Evolutionary conservation across 23 red algal genomes (phyloP), one percentile per base, ranked within the genome.

Genomic region (Gracilaria domingensis): DNA sequence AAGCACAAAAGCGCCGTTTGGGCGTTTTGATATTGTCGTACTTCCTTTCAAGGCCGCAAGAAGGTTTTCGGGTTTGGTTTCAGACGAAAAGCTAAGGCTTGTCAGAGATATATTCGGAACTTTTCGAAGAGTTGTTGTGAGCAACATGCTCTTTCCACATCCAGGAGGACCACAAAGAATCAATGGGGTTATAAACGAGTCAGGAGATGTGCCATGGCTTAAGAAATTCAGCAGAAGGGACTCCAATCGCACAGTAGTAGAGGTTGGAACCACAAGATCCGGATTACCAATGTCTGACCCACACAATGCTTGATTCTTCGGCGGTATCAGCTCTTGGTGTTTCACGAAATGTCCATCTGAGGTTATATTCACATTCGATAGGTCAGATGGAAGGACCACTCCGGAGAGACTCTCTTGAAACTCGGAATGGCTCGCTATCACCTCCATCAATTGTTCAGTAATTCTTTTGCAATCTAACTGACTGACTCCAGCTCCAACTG

Each of bases 141-240:
- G 72, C 6, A 94, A 39, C 92, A 94, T 94, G 55, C 83, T 88
- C 74, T 94, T 94, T 47, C 92, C 92, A 71, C 83, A 94, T 30
- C 92, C 92, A 18, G 92, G 92, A 35, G 92, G 92, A n/a, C 92
- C 92, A 25, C 82, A 87, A 12, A 94, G 59, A 23, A 94, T 36
- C 45, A 94, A 45, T 0, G 82, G 81, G 58, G 8, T 53, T 36
- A 62, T 64, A 26, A 29, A 6, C 16, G 47, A 78, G 34, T 40
- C 25, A n/a, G 47, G n/a, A 39, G 26, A 1, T 75, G 45, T 58
- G 77, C 33, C 66, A 29, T 36, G 23, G 45, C 30, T 66, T 38
- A 90, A 71, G 32, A 48, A 69, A 20, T 90, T 75, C 18, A 57
- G 87, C 36, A 90, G 57, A 66, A 90, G 71, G 7, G 73, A 81